These are phyloP conservation scores for Russula earlei DNA, from an alignment of 768 basidiomycete species.

Conservation along the genomic window DNA sequence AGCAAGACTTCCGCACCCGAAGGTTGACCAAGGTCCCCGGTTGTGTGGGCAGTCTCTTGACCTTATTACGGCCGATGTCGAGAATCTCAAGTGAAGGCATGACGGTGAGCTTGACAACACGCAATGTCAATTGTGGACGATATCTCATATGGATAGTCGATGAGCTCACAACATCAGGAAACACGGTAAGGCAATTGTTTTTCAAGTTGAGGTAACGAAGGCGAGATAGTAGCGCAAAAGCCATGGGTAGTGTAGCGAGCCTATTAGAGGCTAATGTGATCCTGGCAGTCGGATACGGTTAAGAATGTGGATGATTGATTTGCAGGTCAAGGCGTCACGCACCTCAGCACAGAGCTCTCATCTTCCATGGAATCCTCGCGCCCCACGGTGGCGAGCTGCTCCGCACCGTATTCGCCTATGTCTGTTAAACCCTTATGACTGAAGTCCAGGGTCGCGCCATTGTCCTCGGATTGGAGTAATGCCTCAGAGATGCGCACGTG, in stretches of 20 bases:
- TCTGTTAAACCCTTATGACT: conserved; percentile 71
- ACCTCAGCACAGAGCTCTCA: conserved; percentile 55
- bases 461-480: conserved; percentile 56
- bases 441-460: conserved; percentile 77
- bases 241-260: conserved; percentile 63
- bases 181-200: conserved; percentile 69
- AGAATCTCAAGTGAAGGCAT: conserved; percentile 88
- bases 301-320: conserved; percentile 17
- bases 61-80: conserved; percentile 89
- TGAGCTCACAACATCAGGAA: conserved; percentile 77
- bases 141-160: background rate
- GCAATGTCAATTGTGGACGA: background rate
- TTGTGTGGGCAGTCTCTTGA: conserved; percentile 66
- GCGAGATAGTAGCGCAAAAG: conserved; percentile 61
- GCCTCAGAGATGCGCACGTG: conserved; percentile 58
- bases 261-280: conserved; percentile 84
- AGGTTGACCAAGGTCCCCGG: conserved; percentile 75
- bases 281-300: conserved; percentile 31
- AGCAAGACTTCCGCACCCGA: conserved; percentile 36
- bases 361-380: conserved; percentile 37
- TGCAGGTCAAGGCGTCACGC: conserved; percentile 22
- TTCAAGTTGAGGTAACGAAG: conserved; percentile 83
- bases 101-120: conserved; percentile 52
- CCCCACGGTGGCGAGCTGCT: conserved; percentile 61
- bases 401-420: conserved; percentile 63